Evolutionary conservation across 2,329 filamentous ascomycete genomes (phyloP).

Genomic region (Epichloe gansuensis): DNA sequence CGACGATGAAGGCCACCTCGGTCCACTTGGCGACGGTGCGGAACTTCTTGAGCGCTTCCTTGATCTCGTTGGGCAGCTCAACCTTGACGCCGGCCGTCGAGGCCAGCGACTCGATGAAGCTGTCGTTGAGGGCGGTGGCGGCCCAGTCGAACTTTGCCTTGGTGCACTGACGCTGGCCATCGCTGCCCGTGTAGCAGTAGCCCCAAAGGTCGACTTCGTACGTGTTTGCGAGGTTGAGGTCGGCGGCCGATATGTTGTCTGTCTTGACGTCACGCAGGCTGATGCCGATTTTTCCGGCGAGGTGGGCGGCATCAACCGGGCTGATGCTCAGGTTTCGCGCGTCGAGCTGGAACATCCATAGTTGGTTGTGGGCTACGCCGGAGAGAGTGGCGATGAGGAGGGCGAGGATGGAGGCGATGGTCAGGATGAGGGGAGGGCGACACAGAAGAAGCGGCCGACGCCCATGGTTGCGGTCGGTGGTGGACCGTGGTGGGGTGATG

Average conservation of each 20-base stretch:
- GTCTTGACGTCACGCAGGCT: conserved; percentile 13
- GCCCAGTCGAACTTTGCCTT: conserved; percentile 66
- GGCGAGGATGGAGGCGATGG: conserved; percentile 63
- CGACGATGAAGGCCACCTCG: conserved; percentile 66
- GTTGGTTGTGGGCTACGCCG: conserved; percentile 42
- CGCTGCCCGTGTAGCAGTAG: conserved; percentile 59
- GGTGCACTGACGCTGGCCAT: conserved; percentile 51
- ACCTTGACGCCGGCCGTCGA: conserved; percentile 40
- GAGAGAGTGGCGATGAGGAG: conserved; percentile 45
- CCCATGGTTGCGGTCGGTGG: conserved; percentile 31
- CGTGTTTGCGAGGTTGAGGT: conserved; percentile 55
- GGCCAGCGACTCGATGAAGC: conserved; percentile 39
- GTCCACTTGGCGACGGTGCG: conserved; percentile 68
- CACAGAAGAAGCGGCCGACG: conserved; percentile 71
- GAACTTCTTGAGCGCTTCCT: conserved; percentile 60
- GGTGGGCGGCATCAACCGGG: conserved; percentile 21
- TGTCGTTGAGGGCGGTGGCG: conserved; percentile 55
- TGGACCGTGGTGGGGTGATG: not conserved
- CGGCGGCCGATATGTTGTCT: conserved; percentile 42
- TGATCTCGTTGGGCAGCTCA: conserved; percentile 55
- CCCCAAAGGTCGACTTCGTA: conserved; percentile 81
- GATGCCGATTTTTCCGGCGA: conserved; percentile 19
- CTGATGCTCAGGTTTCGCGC: conserved; percentile 41
- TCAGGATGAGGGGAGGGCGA: conserved; percentile 74
- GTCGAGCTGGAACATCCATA: conserved; percentile 51